Base-by-base conservation (phyloP, 2,329 filamentous ascomycete genomes). In the Xylariaceae sp. region DNA sequence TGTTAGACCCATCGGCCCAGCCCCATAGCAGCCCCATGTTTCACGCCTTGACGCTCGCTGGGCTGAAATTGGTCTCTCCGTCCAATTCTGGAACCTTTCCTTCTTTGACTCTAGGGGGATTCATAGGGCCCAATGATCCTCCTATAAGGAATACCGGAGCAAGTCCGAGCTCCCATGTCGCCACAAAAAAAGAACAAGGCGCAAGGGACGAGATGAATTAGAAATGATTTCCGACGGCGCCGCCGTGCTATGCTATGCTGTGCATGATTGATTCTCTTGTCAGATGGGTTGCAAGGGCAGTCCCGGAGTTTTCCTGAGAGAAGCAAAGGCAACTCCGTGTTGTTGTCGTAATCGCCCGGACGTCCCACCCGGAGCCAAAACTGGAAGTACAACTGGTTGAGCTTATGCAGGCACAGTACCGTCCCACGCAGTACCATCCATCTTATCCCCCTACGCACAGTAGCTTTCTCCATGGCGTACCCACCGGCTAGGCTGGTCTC, bases 31-130 rank as follows among this genome's bases (percentile, higher is more conserved):
- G 26, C 44, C 40, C 45, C 44, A 45, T 50, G 32, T 33, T 40
- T 30, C 15, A 9, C 51, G 32, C 15, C 7, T 11, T 16, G 20
- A 27, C 30, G 43, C 13, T 46, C 23, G 29, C n/a, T n/a, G 30
- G 37, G 44, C 53, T 51, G 48, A 55, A 48, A 29, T 49, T n/a
- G 40, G 49, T 44, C 8, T 11, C 23, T 23, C 6, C 30, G 20
- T 24, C 29, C 20, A 44, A 48, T 53, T 53, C 50, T 59, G 44
- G 57, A 59, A 59, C 48, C 39, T 35, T 57, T 57, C 54, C 50
- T 36, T 46, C 39, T 46, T 49, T 5, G 27, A 40, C 20, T 32
- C 29, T 47, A 46, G 49, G 24, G 24, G 24, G 8, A 13, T 16
- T 50, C 23, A n/a, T 23, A n/a, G 11, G 45, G n/a, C n/a, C 8